These are phyloP conservation scores for Protomyces gravidus DNA, from an alignment of 1,139 yeast genomes.

Conservation along the genomic window DNA sequence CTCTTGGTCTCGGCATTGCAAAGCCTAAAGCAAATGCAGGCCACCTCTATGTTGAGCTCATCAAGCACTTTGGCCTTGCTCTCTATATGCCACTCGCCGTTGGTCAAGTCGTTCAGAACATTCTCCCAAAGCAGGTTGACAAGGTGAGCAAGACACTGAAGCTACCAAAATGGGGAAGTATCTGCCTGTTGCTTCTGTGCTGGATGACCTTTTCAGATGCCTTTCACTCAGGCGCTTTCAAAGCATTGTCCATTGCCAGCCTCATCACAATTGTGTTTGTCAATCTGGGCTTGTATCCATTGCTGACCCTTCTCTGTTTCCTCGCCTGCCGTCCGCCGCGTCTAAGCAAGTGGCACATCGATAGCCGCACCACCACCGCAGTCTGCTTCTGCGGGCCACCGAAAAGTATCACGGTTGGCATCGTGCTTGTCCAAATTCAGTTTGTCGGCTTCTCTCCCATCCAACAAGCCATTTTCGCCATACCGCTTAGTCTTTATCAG, in stretches of 20 bases:
- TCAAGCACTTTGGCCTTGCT: conserved; percentile 80
- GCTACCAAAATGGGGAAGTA: conserved; percentile 52
- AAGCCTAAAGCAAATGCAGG: conserved; percentile 61
- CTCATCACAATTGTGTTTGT: conserved; percentile 73
- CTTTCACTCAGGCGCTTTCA: conserved; percentile 73
- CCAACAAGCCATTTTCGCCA: conserved; percentile 61
- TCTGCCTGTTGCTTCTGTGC: conserved; percentile 73
- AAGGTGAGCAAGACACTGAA: conserved; percentile 50
- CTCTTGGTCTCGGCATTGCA: conserved; percentile 66
- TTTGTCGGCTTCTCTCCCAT: conserved; percentile 60
- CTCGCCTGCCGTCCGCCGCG: conserved; percentile 60
- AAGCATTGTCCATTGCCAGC: conserved; percentile 61
- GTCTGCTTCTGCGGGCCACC: conserved; percentile 88
- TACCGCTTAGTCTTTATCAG: conserved; percentile 78
- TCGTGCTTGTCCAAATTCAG: conserved; percentile 72
- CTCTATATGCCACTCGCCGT: conserved; percentile 80
- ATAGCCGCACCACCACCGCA: conserved; percentile 50
- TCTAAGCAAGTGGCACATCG: conserved; percentile 55
- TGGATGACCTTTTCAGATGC: conserved; percentile 86
- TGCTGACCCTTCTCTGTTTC: conserved; percentile 64
- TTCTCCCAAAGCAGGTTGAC: conserved; percentile 57
- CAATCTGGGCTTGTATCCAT: conserved; percentile 69
- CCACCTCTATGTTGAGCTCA: conserved; percentile 64
- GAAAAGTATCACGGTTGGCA: conserved; percentile 87
- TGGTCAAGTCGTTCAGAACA: conserved; percentile 76